Evolutionary conservation across 192 early-diverging fungal genomes (phyloP).

Genomic region (Backusella sp.): DNA sequence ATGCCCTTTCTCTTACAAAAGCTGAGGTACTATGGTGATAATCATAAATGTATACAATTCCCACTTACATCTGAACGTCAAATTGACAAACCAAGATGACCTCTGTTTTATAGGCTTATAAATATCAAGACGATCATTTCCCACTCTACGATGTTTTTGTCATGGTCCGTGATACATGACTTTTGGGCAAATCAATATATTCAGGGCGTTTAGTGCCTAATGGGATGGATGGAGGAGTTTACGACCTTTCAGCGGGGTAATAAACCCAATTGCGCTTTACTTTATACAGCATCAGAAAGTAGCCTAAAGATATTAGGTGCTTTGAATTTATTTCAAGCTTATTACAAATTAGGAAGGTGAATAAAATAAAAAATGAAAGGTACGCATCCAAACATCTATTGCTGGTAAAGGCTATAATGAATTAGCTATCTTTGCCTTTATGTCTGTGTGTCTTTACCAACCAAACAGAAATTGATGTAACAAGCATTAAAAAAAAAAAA

Average conservation of each 20-base stretch:
- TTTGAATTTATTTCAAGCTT: not conserved
- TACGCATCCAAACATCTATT: slow-evolving; percentile 9
- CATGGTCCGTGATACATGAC: not conserved
- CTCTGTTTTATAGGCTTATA: too few species aligned
- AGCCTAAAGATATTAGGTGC: not conserved
- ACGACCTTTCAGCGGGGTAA: not conserved
- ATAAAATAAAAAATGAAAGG: not conserved
- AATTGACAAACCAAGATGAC: too few species aligned
- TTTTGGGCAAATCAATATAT: not conserved
- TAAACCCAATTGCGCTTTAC: not conserved
- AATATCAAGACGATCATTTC: not conserved
- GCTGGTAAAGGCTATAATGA: not conserved
- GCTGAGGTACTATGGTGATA: too few species aligned
- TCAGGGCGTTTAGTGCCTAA: not conserved
- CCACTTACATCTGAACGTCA: too few species aligned
- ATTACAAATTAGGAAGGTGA: not conserved
- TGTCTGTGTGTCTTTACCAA: not conserved
- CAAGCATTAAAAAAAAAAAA: not conserved
- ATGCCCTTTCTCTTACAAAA: too few species aligned
- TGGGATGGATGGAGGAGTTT: not conserved
- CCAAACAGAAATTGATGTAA: slow-evolving; percentile 1
- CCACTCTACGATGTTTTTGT: not conserved
- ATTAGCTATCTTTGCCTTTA: slow-evolving; percentile 7
- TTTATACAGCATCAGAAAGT: not conserved
- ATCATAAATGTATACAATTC: too few species aligned